Conservation (phyloP, 1,139 yeast genomes). For the Suhomyces chickasaworum region DNA sequence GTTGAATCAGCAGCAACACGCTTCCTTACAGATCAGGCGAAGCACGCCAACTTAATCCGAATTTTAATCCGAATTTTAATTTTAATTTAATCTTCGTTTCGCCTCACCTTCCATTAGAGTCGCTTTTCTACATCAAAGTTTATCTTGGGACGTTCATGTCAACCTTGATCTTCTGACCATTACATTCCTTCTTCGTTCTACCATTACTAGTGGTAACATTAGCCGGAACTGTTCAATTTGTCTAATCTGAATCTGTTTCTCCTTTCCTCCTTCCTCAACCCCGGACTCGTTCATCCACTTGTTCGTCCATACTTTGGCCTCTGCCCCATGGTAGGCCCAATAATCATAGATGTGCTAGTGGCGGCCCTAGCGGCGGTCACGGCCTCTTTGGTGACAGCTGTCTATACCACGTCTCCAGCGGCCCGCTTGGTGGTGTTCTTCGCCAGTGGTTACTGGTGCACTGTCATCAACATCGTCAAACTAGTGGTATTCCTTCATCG, state of each 20-base stretch:
- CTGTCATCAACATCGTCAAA: background rate
- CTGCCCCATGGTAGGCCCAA: constrained; percentile 2
- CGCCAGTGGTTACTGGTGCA: constrained; percentile 9
- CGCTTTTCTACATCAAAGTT: constrained; percentile 6
- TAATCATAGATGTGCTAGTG: constrained; percentile 7
- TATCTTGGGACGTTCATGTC: constrained; percentile 1
- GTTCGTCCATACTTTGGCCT: background rate
- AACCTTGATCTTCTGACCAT: constrained; percentile 1
- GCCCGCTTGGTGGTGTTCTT: constrained; percentile 7
- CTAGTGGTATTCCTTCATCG: background rate
- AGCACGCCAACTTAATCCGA: background rate
- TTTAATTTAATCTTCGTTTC: background rate
- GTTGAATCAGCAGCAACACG: constrained; percentile 3
- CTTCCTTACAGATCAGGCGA: constrained; percentile 2
- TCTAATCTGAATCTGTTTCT: background rate
- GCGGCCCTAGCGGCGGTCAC: constrained; percentile 4
- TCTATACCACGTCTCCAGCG: constrained; percentile 3
- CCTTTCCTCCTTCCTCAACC: background rate
- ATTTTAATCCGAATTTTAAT: too few species aligned
- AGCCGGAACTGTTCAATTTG: background rate
- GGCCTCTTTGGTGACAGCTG: constrained; percentile 9
- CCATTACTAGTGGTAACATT: background rate
- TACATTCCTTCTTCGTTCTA: background rate
- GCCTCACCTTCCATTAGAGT: background rate
- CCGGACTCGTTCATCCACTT: background rate